These are phyloP conservation scores for Trametes cingulata DNA, from an alignment of 768 basidiomycete species.

Conservation along the genomic window DNA sequence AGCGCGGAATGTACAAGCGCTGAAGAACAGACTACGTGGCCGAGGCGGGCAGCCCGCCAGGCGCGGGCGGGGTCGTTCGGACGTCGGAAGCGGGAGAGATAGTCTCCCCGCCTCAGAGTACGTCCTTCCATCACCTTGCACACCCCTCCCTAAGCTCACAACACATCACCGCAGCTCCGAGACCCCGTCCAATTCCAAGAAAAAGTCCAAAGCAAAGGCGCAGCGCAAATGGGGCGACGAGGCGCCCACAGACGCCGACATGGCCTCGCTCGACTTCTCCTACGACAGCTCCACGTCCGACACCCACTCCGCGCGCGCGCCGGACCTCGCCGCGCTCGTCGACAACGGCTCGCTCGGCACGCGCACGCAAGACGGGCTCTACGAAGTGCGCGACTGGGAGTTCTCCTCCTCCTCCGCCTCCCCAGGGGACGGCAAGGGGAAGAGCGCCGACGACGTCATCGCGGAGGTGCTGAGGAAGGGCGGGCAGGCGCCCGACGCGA, in stretches of 20 bases:
- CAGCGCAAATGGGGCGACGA: slow-evolving; percentile 94
- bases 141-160: neutral
- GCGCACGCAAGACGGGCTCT: slow-evolving; percentile 68
- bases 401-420: slow-evolving; percentile 49
- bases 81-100: slow-evolving; percentile 58
- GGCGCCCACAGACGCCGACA: slow-evolving; percentile 78
- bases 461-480: slow-evolving; percentile 55
- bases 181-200: slow-evolving; percentile 41
- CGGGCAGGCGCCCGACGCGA: slow-evolving; percentile 19
- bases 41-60: slow-evolving; percentile 63
- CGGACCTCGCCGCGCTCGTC: slow-evolving; percentile 61
- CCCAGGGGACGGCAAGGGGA: too few species aligned
- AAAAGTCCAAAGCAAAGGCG: slow-evolving; percentile 60
- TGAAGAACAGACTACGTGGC: slow-evolving; percentile 83
- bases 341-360: slow-evolving; percentile 77
- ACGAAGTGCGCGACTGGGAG: slow-evolving; percentile 86
- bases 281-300: slow-evolving; percentile 49
- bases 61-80: slow-evolving; percentile 47
- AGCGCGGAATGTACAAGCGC: slow-evolving; percentile 85
- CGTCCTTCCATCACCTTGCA: slow-evolving; percentile 28
- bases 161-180: slow-evolving; percentile 50
- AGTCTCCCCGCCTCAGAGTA: slow-evolving; percentile 73
- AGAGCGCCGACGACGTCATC: slow-evolving; percentile 52
- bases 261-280: slow-evolving; percentile 92
- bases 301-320: slow-evolving; percentile 29